These are phyloP conservation scores for Perkinsus olseni DNA, from an alignment of 169 alveolate genomes.

Conservation along the genomic window DNA sequence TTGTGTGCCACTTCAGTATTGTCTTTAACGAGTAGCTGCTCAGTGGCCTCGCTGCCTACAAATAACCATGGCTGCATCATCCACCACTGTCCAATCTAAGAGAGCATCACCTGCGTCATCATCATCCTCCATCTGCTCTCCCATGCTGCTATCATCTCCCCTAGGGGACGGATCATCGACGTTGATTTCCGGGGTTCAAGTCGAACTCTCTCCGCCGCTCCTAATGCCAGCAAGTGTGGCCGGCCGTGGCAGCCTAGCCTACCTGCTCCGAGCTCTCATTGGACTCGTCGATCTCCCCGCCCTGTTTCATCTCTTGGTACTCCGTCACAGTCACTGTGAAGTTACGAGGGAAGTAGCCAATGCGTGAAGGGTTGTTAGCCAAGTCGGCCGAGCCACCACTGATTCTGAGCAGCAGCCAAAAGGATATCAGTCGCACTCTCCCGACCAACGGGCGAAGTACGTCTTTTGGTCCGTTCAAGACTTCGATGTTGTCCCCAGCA, in stretches of 20 bases:
- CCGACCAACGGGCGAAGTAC: background rate
- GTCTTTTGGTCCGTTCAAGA: background rate
- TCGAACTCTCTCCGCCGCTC: background rate
- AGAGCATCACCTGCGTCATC: background rate
- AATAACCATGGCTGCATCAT: background rate
- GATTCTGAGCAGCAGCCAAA: background rate
- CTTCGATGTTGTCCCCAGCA: background rate
- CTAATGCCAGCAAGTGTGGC: too few species aligned
- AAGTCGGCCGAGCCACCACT: background rate
- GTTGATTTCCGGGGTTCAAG: background rate
- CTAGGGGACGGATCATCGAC: background rate
- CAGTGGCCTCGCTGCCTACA: background rate
- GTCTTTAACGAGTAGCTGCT: background rate
- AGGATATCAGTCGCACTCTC: background rate
- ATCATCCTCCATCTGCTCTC: background rate
- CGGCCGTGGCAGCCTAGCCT: background rate
- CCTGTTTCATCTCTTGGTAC: background rate
- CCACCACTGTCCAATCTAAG: too few species aligned
- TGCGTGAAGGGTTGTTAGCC: background rate
- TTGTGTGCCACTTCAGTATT: background rate
- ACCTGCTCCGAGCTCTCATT: background rate
- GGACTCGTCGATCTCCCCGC: background rate
- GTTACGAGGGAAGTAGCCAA: background rate
- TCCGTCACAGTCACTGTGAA: background rate
- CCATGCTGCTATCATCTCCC: background rate